Conservation (phyloP, 2,329 filamentous ascomycete genomes). For the Diplodia mutila region DNA sequence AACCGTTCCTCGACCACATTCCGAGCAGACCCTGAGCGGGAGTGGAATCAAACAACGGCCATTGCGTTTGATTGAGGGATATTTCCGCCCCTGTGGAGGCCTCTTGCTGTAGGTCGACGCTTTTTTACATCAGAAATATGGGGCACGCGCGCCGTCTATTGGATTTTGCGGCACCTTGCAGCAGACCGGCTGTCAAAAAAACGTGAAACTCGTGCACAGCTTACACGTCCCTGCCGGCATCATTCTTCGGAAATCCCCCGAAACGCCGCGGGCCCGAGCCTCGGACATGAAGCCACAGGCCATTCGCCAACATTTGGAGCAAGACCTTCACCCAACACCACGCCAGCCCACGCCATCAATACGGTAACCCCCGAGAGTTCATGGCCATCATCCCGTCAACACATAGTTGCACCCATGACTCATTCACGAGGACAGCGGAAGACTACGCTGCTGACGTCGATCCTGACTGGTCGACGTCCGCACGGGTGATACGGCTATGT, state of each 20-base stretch:
- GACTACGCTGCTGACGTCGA: background rate
- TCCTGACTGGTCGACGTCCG: background rate
- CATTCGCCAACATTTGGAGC: background rate
- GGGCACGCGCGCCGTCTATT: conserved; percentile 2
- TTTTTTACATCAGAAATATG: conserved; percentile 1
- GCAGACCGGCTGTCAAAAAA: background rate
- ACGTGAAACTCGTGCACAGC: conserved; percentile 12
- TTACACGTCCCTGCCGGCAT: conserved; percentile 3
- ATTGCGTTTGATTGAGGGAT: background rate
- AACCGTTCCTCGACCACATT: background rate
- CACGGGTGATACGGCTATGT: conserved; percentile 7
- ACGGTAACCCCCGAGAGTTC: background rate
- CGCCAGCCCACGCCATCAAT: background rate
- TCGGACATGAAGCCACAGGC: background rate
- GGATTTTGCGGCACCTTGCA: conserved; percentile 5
- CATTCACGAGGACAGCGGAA: conserved; percentile 1
- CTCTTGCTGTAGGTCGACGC: background rate
- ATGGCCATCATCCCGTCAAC: background rate
- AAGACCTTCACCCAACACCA: background rate
- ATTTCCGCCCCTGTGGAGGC: background rate
- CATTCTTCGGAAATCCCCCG: background rate
- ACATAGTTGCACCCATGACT: background rate
- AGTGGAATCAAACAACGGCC: background rate
- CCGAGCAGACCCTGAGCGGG: background rate
- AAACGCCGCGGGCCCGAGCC: background rate